Evolutionary conservation across 768 basidiomycete species (phyloP), one percentile per base, ranked within the genome.

Genomic region (Sistotremastrum niveocremeum): DNA sequence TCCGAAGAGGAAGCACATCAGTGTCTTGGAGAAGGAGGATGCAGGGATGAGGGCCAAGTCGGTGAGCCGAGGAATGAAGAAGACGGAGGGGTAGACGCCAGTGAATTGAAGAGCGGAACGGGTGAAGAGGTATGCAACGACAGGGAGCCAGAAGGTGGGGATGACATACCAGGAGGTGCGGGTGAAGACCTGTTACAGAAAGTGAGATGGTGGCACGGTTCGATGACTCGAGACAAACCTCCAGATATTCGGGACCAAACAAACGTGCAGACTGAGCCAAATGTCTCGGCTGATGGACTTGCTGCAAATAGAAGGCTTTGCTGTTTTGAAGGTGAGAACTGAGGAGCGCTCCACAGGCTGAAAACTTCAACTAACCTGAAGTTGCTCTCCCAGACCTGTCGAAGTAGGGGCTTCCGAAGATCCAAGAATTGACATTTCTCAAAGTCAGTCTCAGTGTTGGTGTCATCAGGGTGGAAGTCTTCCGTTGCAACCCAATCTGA

Each of bases 221-320:
- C 45, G 40, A 7, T 35, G 50, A 38, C 46, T n/a, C n/a, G 45
- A 47, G 34, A 57, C 67, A 35, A 49, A 81, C 84, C 75, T 99
- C 94, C 33, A 95, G 77, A 47, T 79, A 70, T 37, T 73, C 67
- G 2, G 83, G 78, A 8, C 81, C 85, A 60, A 99, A 98, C 49
- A 99, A 67, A 52, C 88, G 79, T 2, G 93, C 91, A 11, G 85
- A 81, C 44, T 87, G 72, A 5, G 76, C 63, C 44, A 93, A 62
- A 61, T 93, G 93, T 38, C 95, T 76, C 2, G 95, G 94, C 60
- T 97, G 91, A 62, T 99, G 95, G 0, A 99, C 87, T 62, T 99
- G 95, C 55, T 88, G 76, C 42, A 99, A 69, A 60, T 99, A 99
- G 62, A 91, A 98, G 3, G 84, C 77, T 70, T 99, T 99, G 59